Evolutionary conservation across 192 early-diverging fungal species (phyloP).

Genomic region (Glomus cerebriforme): DNA sequence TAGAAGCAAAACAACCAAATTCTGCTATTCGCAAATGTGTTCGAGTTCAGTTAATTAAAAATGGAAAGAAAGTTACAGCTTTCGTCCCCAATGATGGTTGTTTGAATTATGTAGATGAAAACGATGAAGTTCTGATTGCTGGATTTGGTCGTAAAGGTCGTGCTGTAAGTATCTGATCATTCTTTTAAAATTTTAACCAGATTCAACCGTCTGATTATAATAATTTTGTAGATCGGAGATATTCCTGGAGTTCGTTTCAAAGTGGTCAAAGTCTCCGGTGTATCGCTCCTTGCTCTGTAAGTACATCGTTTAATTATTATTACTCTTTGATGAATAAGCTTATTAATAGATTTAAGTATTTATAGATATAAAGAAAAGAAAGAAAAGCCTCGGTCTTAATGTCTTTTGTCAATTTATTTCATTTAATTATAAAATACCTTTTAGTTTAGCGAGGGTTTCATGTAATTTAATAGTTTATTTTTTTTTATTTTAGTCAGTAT

Average conservation of each 20-base stretch:
- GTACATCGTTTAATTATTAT: too few species aligned
- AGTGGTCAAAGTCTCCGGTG: constrained; percentile 16
- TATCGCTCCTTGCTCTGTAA: background rate
- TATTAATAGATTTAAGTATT: background rate
- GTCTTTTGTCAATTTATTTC: too few species aligned
- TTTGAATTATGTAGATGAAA: constrained; percentile 99
- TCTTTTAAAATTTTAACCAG: too few species aligned
- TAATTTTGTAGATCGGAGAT: too few species aligned
- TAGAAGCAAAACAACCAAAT: constrained; percentile 99
- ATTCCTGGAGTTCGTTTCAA: too few species aligned
- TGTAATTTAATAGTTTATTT: too few species aligned
- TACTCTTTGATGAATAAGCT: background rate
- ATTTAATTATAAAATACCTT: too few species aligned
- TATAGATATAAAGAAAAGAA: constrained; percentile 95
- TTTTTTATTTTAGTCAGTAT: too few species aligned
- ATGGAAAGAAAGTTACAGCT: constrained; percentile 99
- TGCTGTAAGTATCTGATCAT: too few species aligned
- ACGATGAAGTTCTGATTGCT: constrained; percentile 97
- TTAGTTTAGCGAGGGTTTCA: too few species aligned
- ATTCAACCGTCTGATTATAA: background rate
- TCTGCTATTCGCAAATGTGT: constrained; percentile 99
- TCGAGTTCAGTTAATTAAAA: constrained; percentile 99
- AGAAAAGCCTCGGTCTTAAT: constrained; percentile 97
- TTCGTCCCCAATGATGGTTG: constrained; percentile 99
- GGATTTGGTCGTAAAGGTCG: too few species aligned